A percentile compares a stretch with the other conserved stretches of the same genome.
These are phyloP conservation scores for Zygoascus ofunaensis DNA, from an alignment of 805 yeast genomes.

Conservation along the genomic window DNA sequence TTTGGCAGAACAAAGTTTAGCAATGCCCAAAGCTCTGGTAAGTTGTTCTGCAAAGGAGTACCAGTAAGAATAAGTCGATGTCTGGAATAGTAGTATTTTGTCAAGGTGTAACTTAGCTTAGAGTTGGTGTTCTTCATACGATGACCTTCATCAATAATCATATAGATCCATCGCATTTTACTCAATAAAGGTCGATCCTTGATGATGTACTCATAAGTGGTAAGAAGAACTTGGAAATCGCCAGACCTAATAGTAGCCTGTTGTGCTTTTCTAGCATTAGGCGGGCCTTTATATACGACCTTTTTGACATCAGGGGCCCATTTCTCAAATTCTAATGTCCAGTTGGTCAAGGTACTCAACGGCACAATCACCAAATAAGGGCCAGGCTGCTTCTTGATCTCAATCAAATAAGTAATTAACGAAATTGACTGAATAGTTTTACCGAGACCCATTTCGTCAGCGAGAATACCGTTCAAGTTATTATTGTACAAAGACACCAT, in stretches of 20 bases:
- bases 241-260: conserved; percentile 63
- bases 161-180: conserved; percentile 85
- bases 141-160: conserved; percentile 98
- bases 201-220: conserved; percentile 91
- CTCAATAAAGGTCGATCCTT: conserved; percentile 76
- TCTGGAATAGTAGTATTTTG: conserved; percentile 74
- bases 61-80: conserved; percentile 90
- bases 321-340: conserved; percentile 93
- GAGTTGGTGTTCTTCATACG: conserved; percentile 93
- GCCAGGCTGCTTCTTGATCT: conserved; percentile 63
- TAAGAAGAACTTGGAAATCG: conserved; percentile 80
- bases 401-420: conserved; percentile 72
- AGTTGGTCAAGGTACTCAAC: conserved; percentile 83
- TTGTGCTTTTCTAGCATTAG: conserved; percentile 70
- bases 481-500: conserved; percentile 93
- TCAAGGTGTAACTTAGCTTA: conserved; percentile 74
- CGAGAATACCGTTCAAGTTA: conserved; percentile 89
- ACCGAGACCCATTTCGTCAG: conserved; percentile 98
- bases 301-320: conserved; percentile 90
- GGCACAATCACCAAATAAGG: conserved; percentile 94
- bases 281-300: conserved; percentile 88
- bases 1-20: conserved; percentile 91
- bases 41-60: conserved; percentile 89
- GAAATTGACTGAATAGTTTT: conserved; percentile 94
- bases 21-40: conserved; percentile 96